Conservation (phyloP, 345 rosid genomes). For the Sapria himalayana region DNA sequence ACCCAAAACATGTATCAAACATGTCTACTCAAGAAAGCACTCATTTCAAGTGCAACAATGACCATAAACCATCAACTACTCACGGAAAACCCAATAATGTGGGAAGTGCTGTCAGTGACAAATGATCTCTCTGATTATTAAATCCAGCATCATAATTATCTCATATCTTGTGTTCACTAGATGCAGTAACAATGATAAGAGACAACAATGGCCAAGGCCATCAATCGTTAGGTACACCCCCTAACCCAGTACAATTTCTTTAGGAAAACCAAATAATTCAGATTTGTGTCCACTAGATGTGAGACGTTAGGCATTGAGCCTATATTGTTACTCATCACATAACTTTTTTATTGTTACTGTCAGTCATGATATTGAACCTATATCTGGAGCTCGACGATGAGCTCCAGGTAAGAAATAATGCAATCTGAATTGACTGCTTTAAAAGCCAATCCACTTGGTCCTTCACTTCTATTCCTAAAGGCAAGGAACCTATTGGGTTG, state of each 20-base stretch:
- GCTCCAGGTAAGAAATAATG: slow-evolving; percentile 1
- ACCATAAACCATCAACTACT: too few relatives aligned
- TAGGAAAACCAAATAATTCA: too few relatives aligned
- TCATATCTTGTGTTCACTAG: too few relatives aligned
- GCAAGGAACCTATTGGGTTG: too few relatives aligned
- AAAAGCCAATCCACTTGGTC: neutral
- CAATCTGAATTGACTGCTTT: neutral
- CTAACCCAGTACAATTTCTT: too few relatives aligned
- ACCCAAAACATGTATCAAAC: neutral
- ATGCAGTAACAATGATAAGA: too few relatives aligned
- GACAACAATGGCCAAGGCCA: too few relatives aligned
- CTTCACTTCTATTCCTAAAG: neutral
- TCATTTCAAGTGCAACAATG: neutral
- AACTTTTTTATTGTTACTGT: neutral
- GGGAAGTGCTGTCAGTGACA: neutral
- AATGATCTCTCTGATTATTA: neutral
- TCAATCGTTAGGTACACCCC: too few relatives aligned
- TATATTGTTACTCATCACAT: neutral
- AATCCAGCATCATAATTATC: neutral
- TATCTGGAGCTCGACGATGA: neutral
- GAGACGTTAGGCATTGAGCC: too few relatives aligned
- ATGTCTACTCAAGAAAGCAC: neutral
- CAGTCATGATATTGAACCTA: neutral
- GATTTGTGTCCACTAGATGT: too few relatives aligned
- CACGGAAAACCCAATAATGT: too few relatives aligned